Percentiles rank a stretch among this genome's conserved stretches.
These are phyloP conservation scores for Thalia dealbata DNA, from an alignment of 176 grass and related monocot genomes.

Conservation along the genomic window DNA sequence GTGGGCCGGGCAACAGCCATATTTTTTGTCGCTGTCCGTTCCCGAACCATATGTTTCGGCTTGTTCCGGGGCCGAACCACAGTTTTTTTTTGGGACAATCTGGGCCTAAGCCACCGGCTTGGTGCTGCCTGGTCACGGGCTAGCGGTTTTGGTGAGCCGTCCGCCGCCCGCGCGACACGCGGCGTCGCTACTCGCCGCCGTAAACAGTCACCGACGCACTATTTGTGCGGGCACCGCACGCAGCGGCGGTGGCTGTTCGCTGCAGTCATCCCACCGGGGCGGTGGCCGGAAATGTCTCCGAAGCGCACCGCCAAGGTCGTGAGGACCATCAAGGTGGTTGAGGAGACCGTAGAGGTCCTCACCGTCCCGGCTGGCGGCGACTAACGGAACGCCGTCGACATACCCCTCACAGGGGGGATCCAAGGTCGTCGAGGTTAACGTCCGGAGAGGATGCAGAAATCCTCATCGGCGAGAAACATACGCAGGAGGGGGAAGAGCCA, in stretches of 20 bases:
- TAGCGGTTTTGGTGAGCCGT: no score
- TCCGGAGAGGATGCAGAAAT: slow-evolving; percentile 1
- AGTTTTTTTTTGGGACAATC: no score
- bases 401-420: slow-evolving; percentile 12
- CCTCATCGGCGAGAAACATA: not conserved
- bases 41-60: no score
- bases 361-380: not conserved
- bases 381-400: not conserved
- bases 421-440: slow-evolving; percentile 24
- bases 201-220: no score
- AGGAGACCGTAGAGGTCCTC: slow-evolving; percentile 37
- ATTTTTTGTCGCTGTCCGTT: no score
- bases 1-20: no score
- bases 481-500: not conserved
- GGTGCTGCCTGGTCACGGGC: no score
- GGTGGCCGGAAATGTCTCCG: slow-evolving; percentile 45
- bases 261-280: no score
- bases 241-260: no score
- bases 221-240: no score
- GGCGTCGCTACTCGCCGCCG: slow-evolving; percentile 1
- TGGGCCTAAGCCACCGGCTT: no score
- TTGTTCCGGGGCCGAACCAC: no score
- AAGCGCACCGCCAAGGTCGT: slow-evolving; percentile 31
- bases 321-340: slow-evolving; percentile 36
- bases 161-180: not conserved